Evolutionary conservation across 1,139 yeast genomes (phyloP), one percentile per base, ranked within the genome.

Genomic region (Suhomyces terraborum): DNA sequence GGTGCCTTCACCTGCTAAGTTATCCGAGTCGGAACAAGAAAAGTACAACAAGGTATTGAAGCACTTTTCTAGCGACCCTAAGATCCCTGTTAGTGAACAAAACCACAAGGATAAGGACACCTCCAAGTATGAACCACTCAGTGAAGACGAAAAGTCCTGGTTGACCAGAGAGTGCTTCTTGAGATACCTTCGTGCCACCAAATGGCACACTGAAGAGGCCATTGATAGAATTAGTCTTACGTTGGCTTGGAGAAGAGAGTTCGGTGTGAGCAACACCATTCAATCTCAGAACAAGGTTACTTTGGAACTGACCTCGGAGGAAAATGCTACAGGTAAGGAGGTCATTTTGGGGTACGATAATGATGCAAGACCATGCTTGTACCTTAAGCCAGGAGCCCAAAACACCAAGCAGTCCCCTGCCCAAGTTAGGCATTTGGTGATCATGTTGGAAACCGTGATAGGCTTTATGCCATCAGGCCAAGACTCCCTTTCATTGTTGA

Each of bases 381-480:
- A 73, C 50, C 67, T 73, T 47, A 69, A 72, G 47, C 75, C 75
- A 5, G 79, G 79, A 8, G 65, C 75, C 49, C 79, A 73, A 50
- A 73, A 73, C 48, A 73, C 79, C 18, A 66, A 69, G 43, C 63
- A 78, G 1, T 61, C 73, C 6, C 58, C 63, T 24, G 56, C 68
- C 31, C 79, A 73, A 48, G 78, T 73, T 2, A 75, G 73, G 51
- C 78, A 73, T 51, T 56, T 73, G 52, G 79, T 73, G n/a, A 68
- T 63, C 51, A 73, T 73, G 78, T 63, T 73, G 50, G 79, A 73
- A 51, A 53, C 64, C 33, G 77, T 71, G 9, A 73, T 73, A 29
- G 72, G 70, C 46, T 73, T 57, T 52, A 73, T 73, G 77, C 79
- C 79, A 4, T 58, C 73, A 2, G 79, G 79, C 23, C 78, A 73